These are phyloP conservation scores for Kazachstania sp. DNA, from an alignment of 1,139 yeast genomes.

Conservation along the genomic window DNA sequence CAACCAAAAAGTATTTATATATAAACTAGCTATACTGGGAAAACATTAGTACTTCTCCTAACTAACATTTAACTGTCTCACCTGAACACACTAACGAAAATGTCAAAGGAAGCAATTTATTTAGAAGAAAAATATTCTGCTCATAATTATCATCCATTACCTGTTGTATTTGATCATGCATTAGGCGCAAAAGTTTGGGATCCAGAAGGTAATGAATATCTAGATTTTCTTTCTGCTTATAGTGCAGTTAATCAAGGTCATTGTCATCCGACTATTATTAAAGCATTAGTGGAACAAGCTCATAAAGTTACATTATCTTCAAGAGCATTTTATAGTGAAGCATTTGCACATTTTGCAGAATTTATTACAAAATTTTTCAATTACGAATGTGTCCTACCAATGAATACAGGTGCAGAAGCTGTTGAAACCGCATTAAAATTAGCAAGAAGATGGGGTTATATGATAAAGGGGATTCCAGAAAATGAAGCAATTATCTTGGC, in stretches of 20 bases:
- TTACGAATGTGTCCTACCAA: constrained; percentile 90
- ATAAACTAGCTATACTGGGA: too few relatives aligned
- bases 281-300: constrained; percentile 84
- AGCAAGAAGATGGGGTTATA: constrained; percentile 97
- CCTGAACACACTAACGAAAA: constrained; percentile 31
- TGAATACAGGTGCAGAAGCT: constrained; percentile 99
- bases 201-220: constrained; percentile 83
- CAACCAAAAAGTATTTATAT: too few relatives aligned
- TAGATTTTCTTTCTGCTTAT: constrained; percentile 86
- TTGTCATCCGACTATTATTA: constrained; percentile 88
- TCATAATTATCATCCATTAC: constrained; percentile 94
- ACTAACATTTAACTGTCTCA: too few relatives aligned
- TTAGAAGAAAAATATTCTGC: constrained; percentile 82
- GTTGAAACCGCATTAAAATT: constrained; percentile 91
- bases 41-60: too few relatives aligned
- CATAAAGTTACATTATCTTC: constrained; percentile 75
- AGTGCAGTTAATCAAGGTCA: constrained; percentile 98
- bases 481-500: constrained; percentile 82
- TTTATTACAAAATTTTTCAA: constrained; percentile 81
- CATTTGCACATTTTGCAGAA: constrained; percentile 80
- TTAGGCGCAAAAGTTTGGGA: constrained; percentile 95
- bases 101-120: constrained; percentile 43
- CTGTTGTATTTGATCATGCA: constrained; percentile 85
- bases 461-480: constrained; percentile 71
- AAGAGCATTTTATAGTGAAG: constrained; percentile 87